A percentile compares a stretch with the other conserved stretches of the same genome.
phyloP scores from a whole-genome alignment of 352 stramenopile species.

The Globisporangium echinulatum region DNA sequence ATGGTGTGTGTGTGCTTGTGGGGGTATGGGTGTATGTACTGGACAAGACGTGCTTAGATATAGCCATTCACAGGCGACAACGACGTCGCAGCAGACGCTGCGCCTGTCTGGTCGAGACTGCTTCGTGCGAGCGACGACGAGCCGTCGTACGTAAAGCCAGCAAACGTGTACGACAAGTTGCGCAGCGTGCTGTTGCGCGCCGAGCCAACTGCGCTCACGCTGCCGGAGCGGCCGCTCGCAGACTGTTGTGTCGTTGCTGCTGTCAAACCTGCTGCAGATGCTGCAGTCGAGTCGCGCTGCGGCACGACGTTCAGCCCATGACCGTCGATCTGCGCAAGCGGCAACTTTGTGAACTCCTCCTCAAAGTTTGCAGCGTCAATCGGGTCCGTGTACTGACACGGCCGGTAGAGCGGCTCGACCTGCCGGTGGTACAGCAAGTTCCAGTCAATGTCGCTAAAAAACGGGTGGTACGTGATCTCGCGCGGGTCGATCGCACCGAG shows the following conservation, averaged over 20 bases:
- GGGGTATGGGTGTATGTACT: too few relatives aligned
- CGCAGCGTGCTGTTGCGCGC: constrained; percentile 56
- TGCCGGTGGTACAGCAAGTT: constrained; percentile 72
- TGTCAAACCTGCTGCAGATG: constrained; percentile 8
- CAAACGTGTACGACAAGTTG: constrained; percentile 84
- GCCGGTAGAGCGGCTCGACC: constrained; percentile 71
- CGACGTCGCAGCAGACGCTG: constrained; percentile 5
- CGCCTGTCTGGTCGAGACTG: constrained; percentile 25
- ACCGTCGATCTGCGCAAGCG: constrained; percentile 60
- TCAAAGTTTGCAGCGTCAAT: constrained; percentile 83
- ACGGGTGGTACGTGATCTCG: constrained; percentile 79
- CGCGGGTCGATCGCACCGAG: constrained; percentile 81
- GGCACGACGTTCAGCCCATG: constrained; percentile 55
- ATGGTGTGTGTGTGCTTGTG: too few relatives aligned
- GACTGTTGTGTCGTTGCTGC: not conserved
- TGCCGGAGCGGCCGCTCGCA: constrained; percentile 11
- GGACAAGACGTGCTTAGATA: constrained; percentile 14
- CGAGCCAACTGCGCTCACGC: constrained; percentile 25
- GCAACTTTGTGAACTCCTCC: constrained; percentile 79
- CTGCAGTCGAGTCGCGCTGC: constrained; percentile 19
- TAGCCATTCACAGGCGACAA: constrained; percentile 14
- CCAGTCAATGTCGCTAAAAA: constrained; percentile 81
- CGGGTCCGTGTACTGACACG: constrained; percentile 77
- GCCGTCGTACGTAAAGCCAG: constrained; percentile 81
- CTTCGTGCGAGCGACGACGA: constrained; percentile 36